Evolutionary conservation across 176 grass and related monocot genomes (phyloP), one percentile per base, ranked within the genome.

Genomic region (Guadua angustifolia): DNA sequence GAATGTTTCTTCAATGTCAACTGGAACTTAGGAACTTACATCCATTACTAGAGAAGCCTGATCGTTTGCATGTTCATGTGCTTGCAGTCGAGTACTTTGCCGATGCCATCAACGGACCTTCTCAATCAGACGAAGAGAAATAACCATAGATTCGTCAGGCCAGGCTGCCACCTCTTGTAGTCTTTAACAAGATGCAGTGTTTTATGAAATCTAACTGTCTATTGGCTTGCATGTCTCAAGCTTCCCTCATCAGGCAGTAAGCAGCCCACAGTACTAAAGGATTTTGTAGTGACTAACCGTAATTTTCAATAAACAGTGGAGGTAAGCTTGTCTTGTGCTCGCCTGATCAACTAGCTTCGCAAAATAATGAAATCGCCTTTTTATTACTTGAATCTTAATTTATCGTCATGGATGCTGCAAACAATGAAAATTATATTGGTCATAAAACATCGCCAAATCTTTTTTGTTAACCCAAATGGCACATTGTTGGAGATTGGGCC

Each of bases 61-160:
- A 79, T 47, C 4, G 29, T 75, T 33, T 69, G 19, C 47, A 43
- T 82, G 32, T 69, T 69, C 39, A 40, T 42, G 57, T 82, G 43
- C 53, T 70, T 69, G 38, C 52, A 97, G 94, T 94, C 59, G 94
- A 97, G 71, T 97, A 97, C 60, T 97, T 97, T 8, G 85, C 89
- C 1, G 91, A 94, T 84, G 75, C 83, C 7, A 87, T 91, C 57
- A 82, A 85, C 9, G 91, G 82, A 16, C 75, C 94, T 43, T 82
- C 87, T 79, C 91, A 94, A 51, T 97, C 91, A 24, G 94, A 97
- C 21, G 91, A 94, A 84, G 89, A 94, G 79, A 94, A 87, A 84
- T 80, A 80, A 63, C 87, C 77, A 66, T 49, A 73, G 73, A 47
- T 43, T 50, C 47, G 15, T 8, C 15, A 13, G 39, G 39, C 18